A percentile compares a stretch with the other conserved stretches of the same genome.
phyloP scores from a whole-genome alignment of 2,329 filamentous ascomycete genomes.

The Venturiaceae sp. region DNA sequence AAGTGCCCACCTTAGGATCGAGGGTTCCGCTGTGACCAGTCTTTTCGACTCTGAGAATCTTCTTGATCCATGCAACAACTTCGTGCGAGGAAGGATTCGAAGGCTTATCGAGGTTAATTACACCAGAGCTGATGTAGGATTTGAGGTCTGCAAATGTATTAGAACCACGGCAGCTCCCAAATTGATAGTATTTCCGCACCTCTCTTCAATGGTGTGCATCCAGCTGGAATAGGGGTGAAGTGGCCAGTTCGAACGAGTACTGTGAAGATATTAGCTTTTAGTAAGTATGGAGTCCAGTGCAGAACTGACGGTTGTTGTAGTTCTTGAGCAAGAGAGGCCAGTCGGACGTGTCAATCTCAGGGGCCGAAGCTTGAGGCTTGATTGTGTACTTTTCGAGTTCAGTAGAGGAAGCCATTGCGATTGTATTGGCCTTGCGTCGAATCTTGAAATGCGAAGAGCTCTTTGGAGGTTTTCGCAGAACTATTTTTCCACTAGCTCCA shows the following conservation, averaged over 20 bases:
- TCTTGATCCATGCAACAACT: slow-evolving; percentile 98
- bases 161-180: not conserved
- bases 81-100: slow-evolving; percentile 97
- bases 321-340: slow-evolving; percentile 95
- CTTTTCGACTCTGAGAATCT: slow-evolving; percentile 90
- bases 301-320: slow-evolving; percentile 73
- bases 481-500: too few species aligned
- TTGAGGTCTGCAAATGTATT: slow-evolving; percentile 57
- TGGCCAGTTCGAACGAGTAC: slow-evolving; percentile 90
- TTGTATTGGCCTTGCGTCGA: too few species aligned
- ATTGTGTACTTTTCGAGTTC: slow-evolving; percentile 1
- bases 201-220: slow-evolving; percentile 82
- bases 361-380: slow-evolving; percentile 55
- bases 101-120: slow-evolving; percentile 97
- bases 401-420: slow-evolving; percentile 11
- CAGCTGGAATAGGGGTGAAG: slow-evolving; percentile 92
- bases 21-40: slow-evolving; percentile 97
- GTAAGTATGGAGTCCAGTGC: not conserved
- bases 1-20: slow-evolving; percentile 61
- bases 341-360: slow-evolving; percentile 72
- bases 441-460: too few species aligned
- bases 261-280: slow-evolving; percentile 23
- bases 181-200: not conserved
- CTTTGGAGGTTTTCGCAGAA: too few species aligned
- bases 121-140: slow-evolving; percentile 92